Evolutionary conservation across 2,329 filamentous ascomycete species (phyloP), one percentile per base, ranked within the genome.

Genomic region (Nemania serpens): DNA sequence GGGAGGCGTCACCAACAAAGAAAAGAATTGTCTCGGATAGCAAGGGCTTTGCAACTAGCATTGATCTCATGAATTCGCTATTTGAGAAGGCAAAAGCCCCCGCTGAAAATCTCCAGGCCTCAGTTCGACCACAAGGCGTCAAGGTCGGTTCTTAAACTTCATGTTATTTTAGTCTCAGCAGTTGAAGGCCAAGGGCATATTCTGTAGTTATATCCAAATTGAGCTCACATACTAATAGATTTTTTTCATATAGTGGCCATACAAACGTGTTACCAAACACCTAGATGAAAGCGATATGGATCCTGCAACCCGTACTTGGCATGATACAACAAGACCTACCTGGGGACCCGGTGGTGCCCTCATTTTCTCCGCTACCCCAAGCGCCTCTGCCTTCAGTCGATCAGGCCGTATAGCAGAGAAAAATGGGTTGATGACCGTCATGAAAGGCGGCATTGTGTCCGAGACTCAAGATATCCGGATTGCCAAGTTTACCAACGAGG

Each of bases 11-110:
- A 60, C 72, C 79, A 58, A 51, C 63, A 22, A 77, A 75, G 56
- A 74, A 73, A 42, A 74, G 73, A 41, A 66, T 73, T 25, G 71
- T 76, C 17, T 63, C 75, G 41, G 82, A 85, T 68, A 81, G 83
- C 55, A 85, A 86, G 66, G 88, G 89, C 0, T 94, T 97, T 75
- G 85, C 88, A 18, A 97, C 90, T 18, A 93, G 91, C 71, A 96
- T 98, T 77, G 95, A 97, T 79, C 81, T 97, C 74, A 97, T 97
- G 92, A 94, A 96, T 74, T 96, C 92, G 49, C 81, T 97, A 58
- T 97, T 96, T 76, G 90, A 91, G 74, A 86, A 89, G 76, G 83
- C 87, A 65, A 87, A 85, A 78, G 82, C 81, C 55, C 82, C 82
- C 65, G 76, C 78, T 55, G 80, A 84, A 70, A 84, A 82, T 69